Evolutionary conservation across 139 green algal species (phyloP).

Genomic region (Closterium sp.): DNA sequence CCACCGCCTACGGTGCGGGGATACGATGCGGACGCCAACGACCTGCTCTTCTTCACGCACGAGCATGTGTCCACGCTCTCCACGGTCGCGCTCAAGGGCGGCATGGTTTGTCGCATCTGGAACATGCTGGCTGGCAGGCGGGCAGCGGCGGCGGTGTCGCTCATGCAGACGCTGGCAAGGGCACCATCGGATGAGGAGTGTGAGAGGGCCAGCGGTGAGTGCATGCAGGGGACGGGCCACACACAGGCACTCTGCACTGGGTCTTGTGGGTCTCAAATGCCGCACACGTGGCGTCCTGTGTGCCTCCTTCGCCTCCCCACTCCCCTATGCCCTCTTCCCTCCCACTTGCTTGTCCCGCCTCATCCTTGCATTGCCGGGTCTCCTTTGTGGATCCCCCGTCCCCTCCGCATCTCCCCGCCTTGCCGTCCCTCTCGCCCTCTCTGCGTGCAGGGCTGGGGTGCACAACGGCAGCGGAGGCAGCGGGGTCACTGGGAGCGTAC

Average conservation of each 20-base stretch:
- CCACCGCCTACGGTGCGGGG: background rate
- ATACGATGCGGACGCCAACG: slow-evolving; percentile 1
- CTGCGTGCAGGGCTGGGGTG: no score
- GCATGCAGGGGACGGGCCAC: no score
- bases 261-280: no score
- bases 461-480: background rate
- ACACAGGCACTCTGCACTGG: no score
- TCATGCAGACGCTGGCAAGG: slow-evolving; percentile 22
- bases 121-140: background rate
- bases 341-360: no score
- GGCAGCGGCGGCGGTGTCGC: background rate
- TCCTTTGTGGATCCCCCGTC: no score
- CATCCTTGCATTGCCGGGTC: no score
- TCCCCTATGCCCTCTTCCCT: no score
- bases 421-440: no score
- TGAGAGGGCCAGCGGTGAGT: background rate
- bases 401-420: no score
- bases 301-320: no score
- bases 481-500: slow-evolving; percentile 15
- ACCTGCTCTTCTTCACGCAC: slow-evolving; percentile 6
- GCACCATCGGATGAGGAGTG: slow-evolving; percentile 22
- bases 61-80: slow-evolving; percentile 24
- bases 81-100: slow-evolving; percentile 26
- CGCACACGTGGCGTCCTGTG: no score
- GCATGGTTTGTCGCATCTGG: slow-evolving; percentile 14